Conservation (phyloP, 2,329 filamentous ascomycete species). For the Fusarium sp. region DNA sequence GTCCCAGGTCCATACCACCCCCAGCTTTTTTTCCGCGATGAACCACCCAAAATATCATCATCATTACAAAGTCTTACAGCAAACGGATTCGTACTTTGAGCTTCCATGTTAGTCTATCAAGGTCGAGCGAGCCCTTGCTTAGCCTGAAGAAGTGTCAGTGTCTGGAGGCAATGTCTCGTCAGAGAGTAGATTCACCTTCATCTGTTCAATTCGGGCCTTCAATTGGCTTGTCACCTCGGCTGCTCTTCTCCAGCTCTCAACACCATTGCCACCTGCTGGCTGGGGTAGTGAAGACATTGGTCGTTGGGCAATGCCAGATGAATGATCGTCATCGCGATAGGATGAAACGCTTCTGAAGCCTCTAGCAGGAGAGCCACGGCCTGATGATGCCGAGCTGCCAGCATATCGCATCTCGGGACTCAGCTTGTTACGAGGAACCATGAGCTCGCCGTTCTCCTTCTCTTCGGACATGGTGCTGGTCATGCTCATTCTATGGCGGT, state of each 20-base stretch:
- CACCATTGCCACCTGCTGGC: conserved; percentile 49
- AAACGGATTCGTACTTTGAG: conserved; percentile 17
- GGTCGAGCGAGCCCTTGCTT: conserved; percentile 64
- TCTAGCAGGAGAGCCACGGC: conserved; percentile 70
- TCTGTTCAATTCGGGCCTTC: conserved; percentile 97
- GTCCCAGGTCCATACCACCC: conserved; percentile 41
- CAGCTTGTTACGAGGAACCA: conserved; percentile 63
- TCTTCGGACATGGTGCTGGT: conserved; percentile 78
- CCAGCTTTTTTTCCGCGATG: conserved; percentile 37
- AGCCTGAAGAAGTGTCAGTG: conserved; percentile 51
- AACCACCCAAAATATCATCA: conserved; percentile 40
- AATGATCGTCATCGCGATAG: conserved; percentile 52
- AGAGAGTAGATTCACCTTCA: conserved; percentile 74
- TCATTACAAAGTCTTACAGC: conserved; percentile 37
- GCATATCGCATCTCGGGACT: conserved; percentile 67
- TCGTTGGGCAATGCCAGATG: conserved; percentile 46
- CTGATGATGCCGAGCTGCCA: conserved; percentile 64
- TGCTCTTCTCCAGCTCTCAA: conserved; percentile 95
- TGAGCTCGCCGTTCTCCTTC: conserved; percentile 76
- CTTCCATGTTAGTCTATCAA: conserved; percentile 30
- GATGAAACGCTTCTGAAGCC: conserved; percentile 59
- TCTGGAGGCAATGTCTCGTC: not conserved
- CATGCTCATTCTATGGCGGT: conserved; percentile 69
- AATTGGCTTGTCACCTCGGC: conserved; percentile 98
- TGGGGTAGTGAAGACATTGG: conserved; percentile 53